Evolutionary conservation across 2,329 filamentous ascomycete genomes (phyloP), one percentile per base, ranked within the genome.

Genomic region (Fusarium devonianum): DNA sequence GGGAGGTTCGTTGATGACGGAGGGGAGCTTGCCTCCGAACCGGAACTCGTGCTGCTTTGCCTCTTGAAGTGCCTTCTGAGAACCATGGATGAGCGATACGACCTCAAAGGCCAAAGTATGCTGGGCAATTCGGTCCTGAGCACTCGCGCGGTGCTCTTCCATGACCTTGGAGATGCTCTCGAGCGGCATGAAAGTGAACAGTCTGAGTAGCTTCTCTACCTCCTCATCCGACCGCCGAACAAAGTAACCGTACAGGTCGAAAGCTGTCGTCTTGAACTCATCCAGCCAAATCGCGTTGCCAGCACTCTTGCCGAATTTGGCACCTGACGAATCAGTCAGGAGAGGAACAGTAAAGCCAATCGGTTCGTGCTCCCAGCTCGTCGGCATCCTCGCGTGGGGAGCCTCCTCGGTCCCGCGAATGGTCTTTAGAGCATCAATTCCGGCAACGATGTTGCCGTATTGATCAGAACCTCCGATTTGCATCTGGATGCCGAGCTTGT

Each of bases 381-480:
- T 50, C 12, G 77, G 74, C 36, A 81, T 68, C 58, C 59, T 69
- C 23, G 62, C 30, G 4, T 63, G 47, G 2, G 75, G 76, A 35
- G 82, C 69, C 23, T 80, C 75, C 50, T 86, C 79, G 36, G 72
- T 75, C 30, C 81, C 80, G 43, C 87, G 82, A 32, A 93, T 85
- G 44, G 86, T 79, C 70, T 92, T 93, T 64, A 97, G 82, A 3
- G 89, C 84, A 52, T 97, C 90, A 67, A 94, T 87, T 37, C 94
- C 94, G 10, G 92, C 86, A 19, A 95, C 82, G 58, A 99, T 97
- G 73, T 99, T 99, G 56, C 94, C 94, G 69, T 88, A 97, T 74
- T 99, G 94, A 69, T 99, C 94, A 6, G 92, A 92, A 28, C 94
- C 94, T 49, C 94, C 94, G 41, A 99, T 90, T 73, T 99, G 92